Percentiles rank a stretch among this genome's conserved stretches.
phyloP scores from a whole-genome alignment of 2,329 filamentous ascomycete species.

The Nannizzia gypsea region DNA sequence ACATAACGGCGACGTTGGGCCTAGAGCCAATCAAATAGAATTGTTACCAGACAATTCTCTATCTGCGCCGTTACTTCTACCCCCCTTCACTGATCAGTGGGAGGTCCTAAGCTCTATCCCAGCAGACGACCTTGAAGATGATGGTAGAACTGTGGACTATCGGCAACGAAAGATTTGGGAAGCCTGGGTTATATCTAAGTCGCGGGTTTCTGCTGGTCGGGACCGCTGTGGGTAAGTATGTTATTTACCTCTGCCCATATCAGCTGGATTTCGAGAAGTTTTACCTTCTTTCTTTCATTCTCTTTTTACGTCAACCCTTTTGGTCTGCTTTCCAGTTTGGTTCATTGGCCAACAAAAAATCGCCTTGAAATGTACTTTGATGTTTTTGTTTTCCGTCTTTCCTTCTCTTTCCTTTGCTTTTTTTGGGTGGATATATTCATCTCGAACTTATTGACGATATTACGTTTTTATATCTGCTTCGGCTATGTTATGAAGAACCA shows the following conservation, averaged over 20 bases:
- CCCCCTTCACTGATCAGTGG: slow-evolving; percentile 11
- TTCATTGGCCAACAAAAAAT: not conserved
- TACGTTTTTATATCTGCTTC: not conserved
- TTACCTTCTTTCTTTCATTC: not conserved
- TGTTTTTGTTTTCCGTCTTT: not conserved
- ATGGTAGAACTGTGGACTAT: slow-evolving; percentile 24
- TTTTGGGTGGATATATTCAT: not conserved
- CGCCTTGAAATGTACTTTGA: not conserved
- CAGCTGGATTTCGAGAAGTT: not conserved
- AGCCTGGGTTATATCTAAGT: slow-evolving; percentile 26
- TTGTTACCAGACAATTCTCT: slow-evolving; percentile 14
- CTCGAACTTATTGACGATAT: not conserved
- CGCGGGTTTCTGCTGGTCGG: slow-evolving; percentile 4
- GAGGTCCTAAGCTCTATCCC: slow-evolving; percentile 21
- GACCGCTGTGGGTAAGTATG: not conserved
- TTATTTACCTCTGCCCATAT: not conserved
- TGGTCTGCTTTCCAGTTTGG: not conserved
- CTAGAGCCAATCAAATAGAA: slow-evolving; percentile 15
- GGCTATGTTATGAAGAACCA: not conserved
- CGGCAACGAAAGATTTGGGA: slow-evolving; percentile 29
- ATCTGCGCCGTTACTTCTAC: slow-evolving; percentile 10
- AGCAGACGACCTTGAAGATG: slow-evolving; percentile 27
- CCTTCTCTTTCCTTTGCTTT: not conserved
- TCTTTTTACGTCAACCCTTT: not conserved
- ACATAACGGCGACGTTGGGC: slow-evolving; percentile 15